Percentiles rank a stretch among this genome's conserved stretches.
These are phyloP conservation scores for Pestalotiopsis sp. DNA, from an alignment of 2,329 filamentous ascomycete genomes.

Conservation along the genomic window DNA sequence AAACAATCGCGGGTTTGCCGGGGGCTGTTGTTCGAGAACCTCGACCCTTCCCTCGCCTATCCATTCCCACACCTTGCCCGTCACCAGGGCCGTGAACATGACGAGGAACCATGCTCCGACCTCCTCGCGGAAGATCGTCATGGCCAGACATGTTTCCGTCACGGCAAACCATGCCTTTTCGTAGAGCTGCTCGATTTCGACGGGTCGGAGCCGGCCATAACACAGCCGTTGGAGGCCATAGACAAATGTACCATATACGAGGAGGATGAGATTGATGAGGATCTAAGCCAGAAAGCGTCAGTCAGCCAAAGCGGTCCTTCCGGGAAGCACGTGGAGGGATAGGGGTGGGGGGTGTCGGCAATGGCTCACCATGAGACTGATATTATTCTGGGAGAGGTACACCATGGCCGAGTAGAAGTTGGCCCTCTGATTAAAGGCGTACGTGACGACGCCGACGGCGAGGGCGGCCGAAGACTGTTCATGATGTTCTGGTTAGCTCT, in stretches of 20 bases:
- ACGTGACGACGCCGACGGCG: conserved; percentile 81
- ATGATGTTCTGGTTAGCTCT: conserved; percentile 18
- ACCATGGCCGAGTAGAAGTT: conserved; percentile 99
- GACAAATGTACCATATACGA: conserved; percentile 78
- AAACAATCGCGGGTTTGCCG: conserved; percentile 84
- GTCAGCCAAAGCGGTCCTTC: not conserved
- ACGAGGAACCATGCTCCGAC: conserved; percentile 92
- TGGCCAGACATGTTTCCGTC: conserved; percentile 93
- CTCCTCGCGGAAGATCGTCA: conserved; percentile 97
- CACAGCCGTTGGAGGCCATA: conserved; percentile 88
- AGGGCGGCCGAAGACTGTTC: conserved; percentile 77
- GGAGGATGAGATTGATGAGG: conserved; percentile 85
- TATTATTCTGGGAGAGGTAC: conserved; percentile 93
- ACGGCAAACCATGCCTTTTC: conserved; percentile 98
- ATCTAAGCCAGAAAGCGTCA: conserved; percentile 58
- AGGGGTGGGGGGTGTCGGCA: conserved; percentile 1
- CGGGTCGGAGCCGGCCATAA: conserved; percentile 86
- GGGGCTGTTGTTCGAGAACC: conserved; percentile 91
- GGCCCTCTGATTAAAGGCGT: conserved; percentile 90
- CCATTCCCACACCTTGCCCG: conserved; percentile 95
- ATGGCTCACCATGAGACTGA: conserved; percentile 80
- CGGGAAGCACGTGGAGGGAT: not conserved
- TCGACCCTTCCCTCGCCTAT: conserved; percentile 95
- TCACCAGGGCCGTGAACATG: conserved; percentile 93
- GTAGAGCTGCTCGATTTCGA: conserved; percentile 96